phyloP scores from a whole-genome alignment of 305 asterid genomes.

The Fraxinus velutina region DNA sequence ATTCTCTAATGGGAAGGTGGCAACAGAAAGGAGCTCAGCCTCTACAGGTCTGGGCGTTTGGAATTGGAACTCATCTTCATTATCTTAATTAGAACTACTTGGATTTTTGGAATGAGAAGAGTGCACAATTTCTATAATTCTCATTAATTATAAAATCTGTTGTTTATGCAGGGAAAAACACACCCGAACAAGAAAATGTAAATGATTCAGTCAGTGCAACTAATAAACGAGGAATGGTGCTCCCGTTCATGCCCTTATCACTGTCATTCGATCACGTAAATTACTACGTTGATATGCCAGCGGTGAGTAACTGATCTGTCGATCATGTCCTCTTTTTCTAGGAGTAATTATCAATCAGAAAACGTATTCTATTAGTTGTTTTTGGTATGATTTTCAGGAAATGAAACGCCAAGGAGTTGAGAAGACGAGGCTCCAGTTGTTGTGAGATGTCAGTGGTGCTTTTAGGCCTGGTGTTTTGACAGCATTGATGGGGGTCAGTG shows the following conservation, averaged over 20 bases:
- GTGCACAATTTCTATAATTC: background rate
- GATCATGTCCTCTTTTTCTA: background rate
- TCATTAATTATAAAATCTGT: background rate
- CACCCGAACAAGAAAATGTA: conserved; percentile 19
- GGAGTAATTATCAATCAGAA: background rate
- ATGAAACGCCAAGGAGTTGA: conserved; percentile 42
- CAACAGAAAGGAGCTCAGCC: background rate
- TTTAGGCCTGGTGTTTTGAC: conserved; percentile 48
- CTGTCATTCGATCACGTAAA: conserved; percentile 43
- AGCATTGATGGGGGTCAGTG: conserved; percentile 50
- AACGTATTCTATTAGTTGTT: background rate
- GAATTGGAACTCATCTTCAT: background rate
- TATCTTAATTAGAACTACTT: background rate
- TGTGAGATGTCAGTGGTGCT: conserved; percentile 44
- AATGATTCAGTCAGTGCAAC: conserved; percentile 10
- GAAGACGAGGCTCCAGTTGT: conserved; percentile 35
- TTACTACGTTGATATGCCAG: conserved; percentile 59
- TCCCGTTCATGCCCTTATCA: conserved; percentile 50
- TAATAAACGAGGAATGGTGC: conserved; percentile 46
- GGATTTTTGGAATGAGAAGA: background rate
- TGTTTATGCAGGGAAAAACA: conserved; percentile 15
- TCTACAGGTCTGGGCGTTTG: background rate
- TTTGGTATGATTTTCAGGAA: conserved; percentile 29
- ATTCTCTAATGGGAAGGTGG: conserved; percentile 20
- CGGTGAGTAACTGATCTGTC: conserved; percentile 30